A percentile compares a stretch with the other conserved stretches of the same genome.
Evolutionary conservation across 1,284 basidiomycete species (phyloP).

Genomic region (Golubevia sp.): DNA sequence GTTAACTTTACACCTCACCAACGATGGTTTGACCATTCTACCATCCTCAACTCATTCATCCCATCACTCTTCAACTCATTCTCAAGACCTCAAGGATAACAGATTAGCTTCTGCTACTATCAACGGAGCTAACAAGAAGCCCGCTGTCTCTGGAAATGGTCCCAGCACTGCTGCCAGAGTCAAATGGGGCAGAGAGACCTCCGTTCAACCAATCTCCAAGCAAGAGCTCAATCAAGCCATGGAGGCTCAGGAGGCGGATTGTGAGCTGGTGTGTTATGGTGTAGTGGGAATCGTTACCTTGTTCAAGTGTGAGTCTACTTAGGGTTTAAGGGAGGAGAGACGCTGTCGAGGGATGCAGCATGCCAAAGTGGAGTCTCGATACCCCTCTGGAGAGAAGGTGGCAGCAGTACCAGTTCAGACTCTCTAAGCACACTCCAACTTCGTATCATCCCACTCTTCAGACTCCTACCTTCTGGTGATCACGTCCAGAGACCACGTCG

Average conservation of each 20-base stretch:
- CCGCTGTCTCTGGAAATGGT: neutral
- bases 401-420: too few relatives aligned
- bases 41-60: conserved; percentile 9
- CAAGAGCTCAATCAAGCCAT: conserved; percentile 10
- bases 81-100: conserved; percentile 8
- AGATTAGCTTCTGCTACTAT: conserved; percentile 7
- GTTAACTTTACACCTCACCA: conserved; percentile 23
- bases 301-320: conserved; percentile 28
- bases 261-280: conserved; percentile 17
- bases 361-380: neutral
- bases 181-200: conserved; percentile 23
- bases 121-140: conserved; percentile 7
- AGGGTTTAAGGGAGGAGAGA: neutral
- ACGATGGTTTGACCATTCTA: conserved; percentile 25
- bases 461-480: conserved; percentile 45
- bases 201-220: conserved; percentile 14
- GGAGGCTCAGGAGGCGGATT: neutral
- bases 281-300: conserved; percentile 31
- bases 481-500: conserved; percentile 30
- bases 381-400: too few relatives aligned
- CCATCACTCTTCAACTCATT: too few relatives aligned
- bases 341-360: neutral
- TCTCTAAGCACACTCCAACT: neutral
- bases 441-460: neutral
- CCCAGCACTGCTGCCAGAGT: conserved; percentile 22